Evolutionary conservation across 768 basidiomycete genomes (phyloP).

Genomic region (Mycena pura): DNA sequence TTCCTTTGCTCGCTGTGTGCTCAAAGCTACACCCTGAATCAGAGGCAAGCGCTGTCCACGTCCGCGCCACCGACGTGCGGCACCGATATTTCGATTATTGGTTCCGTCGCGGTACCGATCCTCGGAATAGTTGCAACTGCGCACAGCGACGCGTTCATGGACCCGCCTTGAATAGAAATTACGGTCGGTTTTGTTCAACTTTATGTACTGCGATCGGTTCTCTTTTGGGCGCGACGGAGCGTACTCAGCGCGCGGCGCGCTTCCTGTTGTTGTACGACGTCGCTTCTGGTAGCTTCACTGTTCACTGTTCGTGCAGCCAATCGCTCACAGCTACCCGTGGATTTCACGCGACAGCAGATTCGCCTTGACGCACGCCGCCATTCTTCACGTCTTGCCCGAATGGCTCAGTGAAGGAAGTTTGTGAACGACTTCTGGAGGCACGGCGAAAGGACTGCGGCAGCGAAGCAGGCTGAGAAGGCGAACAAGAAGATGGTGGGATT

Average conservation of each 20-base stretch:
- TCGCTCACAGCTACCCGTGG: too few species aligned
- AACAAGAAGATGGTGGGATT: too few species aligned
- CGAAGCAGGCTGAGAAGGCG: too few species aligned
- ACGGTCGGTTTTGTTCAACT: constrained; percentile 16
- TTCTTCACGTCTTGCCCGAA: too few species aligned
- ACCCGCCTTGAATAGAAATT: constrained; percentile 29
- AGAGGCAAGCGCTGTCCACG: not conserved
- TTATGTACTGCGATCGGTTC: not conserved
- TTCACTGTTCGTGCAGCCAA: too few species aligned
- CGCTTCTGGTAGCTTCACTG: constrained; percentile 30
- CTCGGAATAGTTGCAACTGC: constrained; percentile 35
- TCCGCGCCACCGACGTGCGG: constrained; percentile 31
- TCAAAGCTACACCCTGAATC: constrained; percentile 9
- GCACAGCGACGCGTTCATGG: constrained; percentile 20
- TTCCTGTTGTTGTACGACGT: constrained; percentile 27
- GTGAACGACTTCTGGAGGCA: too few species aligned
- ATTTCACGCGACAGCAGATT: too few species aligned
- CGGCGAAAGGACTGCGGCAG: too few species aligned
- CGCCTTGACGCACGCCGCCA: too few species aligned
- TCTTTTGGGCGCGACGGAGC: constrained; percentile 30
- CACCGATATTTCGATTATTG: constrained; percentile 35
- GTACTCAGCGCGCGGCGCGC: constrained; percentile 28
- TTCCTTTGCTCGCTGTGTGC: constrained; percentile 39
- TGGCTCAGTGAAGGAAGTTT: too few species aligned
- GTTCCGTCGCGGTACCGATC: constrained; percentile 36